Percentiles rank a stretch among this genome's conserved stretches.
Conservation (phyloP, 2,329 filamentous ascomycete species). For the Penicillium sp. region DNA sequence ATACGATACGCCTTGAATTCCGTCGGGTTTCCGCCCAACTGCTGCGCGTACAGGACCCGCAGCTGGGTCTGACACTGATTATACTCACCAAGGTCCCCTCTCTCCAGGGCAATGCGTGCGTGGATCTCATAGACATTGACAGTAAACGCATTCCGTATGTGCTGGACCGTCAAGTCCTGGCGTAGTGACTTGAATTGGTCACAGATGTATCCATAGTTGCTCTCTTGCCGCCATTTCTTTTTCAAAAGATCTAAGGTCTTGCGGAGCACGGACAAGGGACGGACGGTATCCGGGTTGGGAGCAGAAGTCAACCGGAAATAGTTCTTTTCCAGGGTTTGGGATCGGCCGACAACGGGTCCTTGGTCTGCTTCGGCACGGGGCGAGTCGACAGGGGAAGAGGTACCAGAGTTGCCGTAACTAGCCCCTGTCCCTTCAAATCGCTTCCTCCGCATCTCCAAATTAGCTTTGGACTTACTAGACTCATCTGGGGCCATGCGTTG, state of each 20-base stretch:
- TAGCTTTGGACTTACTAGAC: slow-evolving; percentile 85
- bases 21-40: slow-evolving; percentile 81
- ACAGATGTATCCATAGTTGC: slow-evolving; percentile 96
- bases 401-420: slow-evolving; percentile 41
- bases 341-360: slow-evolving; percentile 80
- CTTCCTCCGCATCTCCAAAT: slow-evolving; percentile 82
- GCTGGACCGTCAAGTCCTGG: slow-evolving; percentile 96
- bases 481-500: slow-evolving; percentile 51
- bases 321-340: slow-evolving; percentile 80
- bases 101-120: slow-evolving; percentile 94
- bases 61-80: slow-evolving; percentile 99
- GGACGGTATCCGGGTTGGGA: slow-evolving; percentile 83
- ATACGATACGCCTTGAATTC: slow-evolving; percentile 99
- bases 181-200: slow-evolving; percentile 98
- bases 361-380: slow-evolving; percentile 46
- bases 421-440: slow-evolving; percentile 66
- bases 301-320: slow-evolving; percentile 91
- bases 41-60: slow-evolving; percentile 82
- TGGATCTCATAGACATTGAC: slow-evolving; percentile 97
- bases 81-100: slow-evolving; percentile 99
- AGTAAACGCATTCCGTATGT: slow-evolving; percentile 94
- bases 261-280: slow-evolving; percentile 74
- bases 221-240: slow-evolving; percentile 89
- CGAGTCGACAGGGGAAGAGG: slow-evolving; percentile 47
- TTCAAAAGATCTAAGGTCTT: slow-evolving; percentile 85